These are phyloP conservation scores for Malassezia cuniculi DNA, from an alignment of 1,284 basidiomycete species.

Conservation along the genomic window DNA sequence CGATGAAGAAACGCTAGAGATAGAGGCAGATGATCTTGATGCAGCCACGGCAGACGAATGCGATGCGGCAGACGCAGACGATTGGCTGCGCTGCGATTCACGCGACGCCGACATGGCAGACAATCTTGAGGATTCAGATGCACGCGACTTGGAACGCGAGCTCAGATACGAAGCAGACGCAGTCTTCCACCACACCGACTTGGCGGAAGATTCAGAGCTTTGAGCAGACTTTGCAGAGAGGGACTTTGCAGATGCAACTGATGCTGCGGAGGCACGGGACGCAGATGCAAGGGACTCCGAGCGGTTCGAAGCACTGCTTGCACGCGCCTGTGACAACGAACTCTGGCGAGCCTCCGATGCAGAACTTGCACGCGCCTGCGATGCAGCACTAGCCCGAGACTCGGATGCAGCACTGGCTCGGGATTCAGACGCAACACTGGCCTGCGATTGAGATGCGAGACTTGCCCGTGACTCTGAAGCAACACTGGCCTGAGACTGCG, in stretches of 20 bases:
- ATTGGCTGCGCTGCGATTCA: too few species aligned
- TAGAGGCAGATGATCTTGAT: too few species aligned
- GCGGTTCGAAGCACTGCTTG: neutral
- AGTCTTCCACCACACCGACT: too few species aligned
- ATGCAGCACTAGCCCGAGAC: slow-evolving; percentile 4
- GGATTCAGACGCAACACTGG: too few species aligned
- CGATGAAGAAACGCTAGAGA: too few species aligned
- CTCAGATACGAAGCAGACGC: slow-evolving; percentile 17
- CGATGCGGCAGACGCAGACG: too few species aligned
- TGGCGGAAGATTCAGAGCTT: too few species aligned
- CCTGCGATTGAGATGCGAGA: too few species aligned
- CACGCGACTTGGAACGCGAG: slow-evolving; percentile 4
- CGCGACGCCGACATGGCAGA: too few species aligned
- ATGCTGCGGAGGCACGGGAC: slow-evolving; percentile 19
- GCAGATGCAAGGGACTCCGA: slow-evolving; percentile 17
- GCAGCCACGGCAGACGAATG: too few species aligned
- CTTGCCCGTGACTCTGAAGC: too few species aligned
- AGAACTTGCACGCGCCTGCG: slow-evolving; percentile 10
- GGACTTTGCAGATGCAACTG: slow-evolving; percentile 17
- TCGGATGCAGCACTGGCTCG: slow-evolving; percentile 2
- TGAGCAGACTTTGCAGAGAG: slow-evolving; percentile 15
- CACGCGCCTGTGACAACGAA: slow-evolving; percentile 3
- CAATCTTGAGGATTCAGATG: neutral
- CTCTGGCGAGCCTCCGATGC: slow-evolving; percentile 14
- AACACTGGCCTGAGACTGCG: slow-evolving; percentile 18